A percentile compares a stretch with the other conserved stretches of the same genome.
Evolutionary conservation across 768 basidiomycete genomes (phyloP).

Genomic region (Gymnopilus dilepis): DNA sequence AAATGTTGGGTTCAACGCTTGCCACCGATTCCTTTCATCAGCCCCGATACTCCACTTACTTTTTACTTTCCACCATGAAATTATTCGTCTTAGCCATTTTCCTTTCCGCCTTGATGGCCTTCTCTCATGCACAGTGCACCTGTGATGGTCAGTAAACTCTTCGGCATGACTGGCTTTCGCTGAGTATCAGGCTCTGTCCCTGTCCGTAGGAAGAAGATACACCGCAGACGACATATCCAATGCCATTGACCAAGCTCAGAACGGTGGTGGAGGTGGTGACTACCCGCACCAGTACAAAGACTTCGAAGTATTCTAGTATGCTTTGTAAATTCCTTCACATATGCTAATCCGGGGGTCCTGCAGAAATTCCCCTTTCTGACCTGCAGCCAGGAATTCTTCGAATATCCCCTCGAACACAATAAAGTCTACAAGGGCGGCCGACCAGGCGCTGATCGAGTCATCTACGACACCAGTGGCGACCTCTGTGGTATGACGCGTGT

Average conservation of each 20-base stretch:
- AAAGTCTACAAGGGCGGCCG: background rate
- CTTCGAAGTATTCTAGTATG: background rate
- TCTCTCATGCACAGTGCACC: background rate
- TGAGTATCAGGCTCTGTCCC: no score
- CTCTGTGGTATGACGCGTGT: background rate
- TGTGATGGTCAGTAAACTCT: background rate
- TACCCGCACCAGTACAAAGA: conserved; percentile 5
- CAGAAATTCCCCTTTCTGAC: conserved; percentile 1
- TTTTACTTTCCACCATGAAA: background rate
- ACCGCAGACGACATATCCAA: background rate
- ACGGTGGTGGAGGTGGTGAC: background rate
- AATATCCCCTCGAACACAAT: background rate
- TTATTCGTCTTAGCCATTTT: background rate
- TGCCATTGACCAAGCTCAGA: background rate
- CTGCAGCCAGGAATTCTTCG: background rate
- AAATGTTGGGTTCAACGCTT: background rate
- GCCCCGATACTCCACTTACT: background rate
- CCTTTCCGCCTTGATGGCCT: background rate
- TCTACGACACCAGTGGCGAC: background rate
- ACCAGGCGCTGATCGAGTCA: background rate
- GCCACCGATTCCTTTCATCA: no score
- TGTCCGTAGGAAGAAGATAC: background rate
- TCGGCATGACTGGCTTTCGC: background rate
- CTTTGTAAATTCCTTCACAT: background rate
- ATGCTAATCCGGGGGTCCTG: background rate